Percentiles rank a stretch among this genome's conserved stretches.
Conservation (phyloP, 2,329 filamentous ascomycete genomes). For the Massarina eburnea region DNA sequence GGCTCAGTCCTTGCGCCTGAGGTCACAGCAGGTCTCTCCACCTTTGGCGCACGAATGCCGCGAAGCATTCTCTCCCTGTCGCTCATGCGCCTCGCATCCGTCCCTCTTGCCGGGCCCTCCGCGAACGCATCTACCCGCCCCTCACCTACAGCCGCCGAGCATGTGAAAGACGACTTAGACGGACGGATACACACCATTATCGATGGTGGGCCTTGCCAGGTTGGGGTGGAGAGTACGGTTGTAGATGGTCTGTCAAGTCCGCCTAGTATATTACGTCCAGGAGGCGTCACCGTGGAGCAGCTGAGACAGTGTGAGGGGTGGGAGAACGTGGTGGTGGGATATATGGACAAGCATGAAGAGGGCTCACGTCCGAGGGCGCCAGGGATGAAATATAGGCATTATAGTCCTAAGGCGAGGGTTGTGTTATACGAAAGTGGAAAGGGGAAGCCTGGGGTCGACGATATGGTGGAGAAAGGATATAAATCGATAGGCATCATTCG, state of each 20-base stretch:
- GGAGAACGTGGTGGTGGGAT: constrained; percentile 75
- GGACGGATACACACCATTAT: constrained; percentile 84
- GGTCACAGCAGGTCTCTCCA: constrained; percentile 81
- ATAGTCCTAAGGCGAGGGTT: constrained; percentile 86
- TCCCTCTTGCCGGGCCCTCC: constrained; percentile 85
- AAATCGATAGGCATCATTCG: constrained; percentile 45
- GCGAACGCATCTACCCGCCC: constrained; percentile 94
- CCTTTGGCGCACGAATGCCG: constrained; percentile 91
- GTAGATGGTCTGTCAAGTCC: constrained; percentile 85
- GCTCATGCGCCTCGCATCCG: constrained; percentile 76
- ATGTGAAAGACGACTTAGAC: constrained; percentile 82
- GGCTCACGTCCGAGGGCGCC: constrained; percentile 75
- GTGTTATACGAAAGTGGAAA: constrained; percentile 71
- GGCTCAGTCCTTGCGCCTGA: constrained; percentile 77
- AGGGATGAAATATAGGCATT: constrained; percentile 99
- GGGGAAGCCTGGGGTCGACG: constrained; percentile 30
- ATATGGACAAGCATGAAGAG: constrained; percentile 71
- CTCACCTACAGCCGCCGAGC: constrained; percentile 85
- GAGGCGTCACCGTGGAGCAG: constrained; percentile 82
- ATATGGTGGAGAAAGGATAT: constrained; percentile 26
- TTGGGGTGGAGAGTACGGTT: constrained; percentile 96
- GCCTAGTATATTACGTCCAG: constrained; percentile 80
- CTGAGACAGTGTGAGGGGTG: constrained; percentile 75
- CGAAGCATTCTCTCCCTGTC: constrained; percentile 80
- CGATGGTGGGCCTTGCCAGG: constrained; percentile 81